Conservation (phyloP, 2,329 filamentous ascomycete genomes). For the Aspergillus pseudotamarii region DNA sequence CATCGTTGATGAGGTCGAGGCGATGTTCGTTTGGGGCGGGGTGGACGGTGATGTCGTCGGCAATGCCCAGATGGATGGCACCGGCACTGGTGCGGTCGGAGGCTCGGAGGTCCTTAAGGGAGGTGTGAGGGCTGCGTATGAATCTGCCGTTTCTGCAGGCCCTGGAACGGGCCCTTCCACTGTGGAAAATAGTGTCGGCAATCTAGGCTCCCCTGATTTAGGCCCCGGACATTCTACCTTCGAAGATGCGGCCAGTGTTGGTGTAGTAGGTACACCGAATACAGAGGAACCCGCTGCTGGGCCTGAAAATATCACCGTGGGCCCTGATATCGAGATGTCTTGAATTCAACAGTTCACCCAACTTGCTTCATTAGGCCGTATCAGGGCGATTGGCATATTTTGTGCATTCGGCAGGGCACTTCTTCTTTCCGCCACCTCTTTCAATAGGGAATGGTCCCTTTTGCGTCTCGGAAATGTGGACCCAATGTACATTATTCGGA, state of each 20-base stretch:
- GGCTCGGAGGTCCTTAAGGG: constrained; percentile 37
- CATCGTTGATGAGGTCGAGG: constrained; percentile 87
- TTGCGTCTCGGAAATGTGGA: not conserved
- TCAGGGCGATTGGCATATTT: not conserved
- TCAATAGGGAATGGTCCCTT: not conserved
- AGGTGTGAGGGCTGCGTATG: constrained; percentile 35
- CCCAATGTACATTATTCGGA: not conserved
- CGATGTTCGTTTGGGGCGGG: constrained; percentile 64
- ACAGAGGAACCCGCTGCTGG: constrained; percentile 18
- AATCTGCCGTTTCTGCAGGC: constrained; percentile 23
- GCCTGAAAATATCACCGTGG: constrained; percentile 18
- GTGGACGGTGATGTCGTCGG: constrained; percentile 37
- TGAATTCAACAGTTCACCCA: constrained; percentile 11
- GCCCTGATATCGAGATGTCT: constrained; percentile 37
- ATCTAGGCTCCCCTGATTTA: constrained; percentile 18
- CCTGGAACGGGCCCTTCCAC: constrained; percentile 5
- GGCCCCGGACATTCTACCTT: constrained; percentile 18
- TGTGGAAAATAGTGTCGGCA: constrained; percentile 22
- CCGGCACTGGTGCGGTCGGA: constrained; percentile 31
- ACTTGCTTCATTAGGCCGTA: not conserved
- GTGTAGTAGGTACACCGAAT: constrained; percentile 26
- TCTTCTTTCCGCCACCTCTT: not conserved
- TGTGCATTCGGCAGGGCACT: not conserved
- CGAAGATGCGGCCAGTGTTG: constrained; percentile 30
- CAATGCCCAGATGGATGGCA: constrained; percentile 29